Evolutionary conservation across 164 flowering plant species (phyloP).

Genomic region (Dillenia turbinata): DNA sequence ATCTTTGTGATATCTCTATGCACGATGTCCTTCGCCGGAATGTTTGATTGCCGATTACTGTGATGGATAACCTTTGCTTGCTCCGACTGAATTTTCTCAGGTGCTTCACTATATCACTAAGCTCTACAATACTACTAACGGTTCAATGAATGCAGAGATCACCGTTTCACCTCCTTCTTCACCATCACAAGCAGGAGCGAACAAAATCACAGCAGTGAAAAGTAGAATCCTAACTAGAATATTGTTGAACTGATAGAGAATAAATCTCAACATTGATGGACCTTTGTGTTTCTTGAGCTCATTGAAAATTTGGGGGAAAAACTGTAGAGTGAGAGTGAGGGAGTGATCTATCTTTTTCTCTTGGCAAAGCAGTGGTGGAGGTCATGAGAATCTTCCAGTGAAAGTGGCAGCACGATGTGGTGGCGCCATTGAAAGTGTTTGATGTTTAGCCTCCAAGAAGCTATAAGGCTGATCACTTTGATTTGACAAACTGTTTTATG

Average conservation of each 20-base stretch:
- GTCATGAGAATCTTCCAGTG: too few species aligned
- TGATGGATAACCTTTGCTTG: constrained; percentile 37
- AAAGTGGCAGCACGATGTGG: too few species aligned
- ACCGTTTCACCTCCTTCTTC: constrained; percentile 47
- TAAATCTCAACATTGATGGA: constrained; percentile 29
- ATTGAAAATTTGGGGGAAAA: constrained; percentile 10
- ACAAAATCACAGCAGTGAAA: constrained; percentile 43
- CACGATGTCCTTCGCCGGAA: constrained; percentile 44
- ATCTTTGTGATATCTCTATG: constrained; percentile 58
- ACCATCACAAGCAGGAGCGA: constrained; percentile 45
- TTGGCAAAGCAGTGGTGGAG: too few species aligned
- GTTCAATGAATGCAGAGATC: constrained; percentile 53
- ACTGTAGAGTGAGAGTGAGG: too few species aligned
- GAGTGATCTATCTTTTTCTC: too few species aligned
- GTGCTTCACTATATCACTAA: constrained; percentile 45
- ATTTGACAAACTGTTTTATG: too few species aligned
- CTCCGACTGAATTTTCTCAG: constrained; percentile 46
- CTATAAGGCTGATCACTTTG: too few species aligned
- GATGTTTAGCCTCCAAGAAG: too few species aligned
- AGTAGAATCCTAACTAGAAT: constrained; percentile 45
- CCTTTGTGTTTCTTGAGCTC: constrained; percentile 51
- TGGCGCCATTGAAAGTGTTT: too few species aligned
- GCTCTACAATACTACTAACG: constrained; percentile 44
- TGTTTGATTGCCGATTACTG: constrained; percentile 15
- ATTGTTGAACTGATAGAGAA: constrained; percentile 46